Percentiles rank a stretch among this genome's conserved stretches.
Evolutionary conservation across 495 filamentous ascomycete genomes (phyloP).

Genomic region (Letharia columbiana): DNA sequence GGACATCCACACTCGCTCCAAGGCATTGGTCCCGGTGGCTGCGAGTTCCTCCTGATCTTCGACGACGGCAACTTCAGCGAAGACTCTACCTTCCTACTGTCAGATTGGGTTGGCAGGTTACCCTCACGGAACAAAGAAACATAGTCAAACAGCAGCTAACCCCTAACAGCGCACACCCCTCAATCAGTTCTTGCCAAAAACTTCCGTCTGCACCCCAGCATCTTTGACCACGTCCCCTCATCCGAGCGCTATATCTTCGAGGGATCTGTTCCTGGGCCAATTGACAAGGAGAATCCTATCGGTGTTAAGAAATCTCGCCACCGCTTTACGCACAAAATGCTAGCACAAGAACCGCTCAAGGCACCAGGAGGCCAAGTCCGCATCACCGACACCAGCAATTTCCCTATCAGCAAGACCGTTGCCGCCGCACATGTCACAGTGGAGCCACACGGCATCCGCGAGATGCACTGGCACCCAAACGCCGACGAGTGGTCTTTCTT

Average conservation of each 20-base stretch:
- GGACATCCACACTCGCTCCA: conserved; percentile 63
- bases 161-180: conserved; percentile 37
- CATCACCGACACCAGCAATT: conserved; percentile 54
- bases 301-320: conserved; percentile 45
- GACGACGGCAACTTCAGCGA: conserved; percentile 61
- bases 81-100: conserved; percentile 58
- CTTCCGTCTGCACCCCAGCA: conserved; percentile 44
- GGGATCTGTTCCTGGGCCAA: conserved; percentile 47
- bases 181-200: conserved; percentile 57
- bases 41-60: conserved; percentile 63
- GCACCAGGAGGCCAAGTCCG: conserved; percentile 58
- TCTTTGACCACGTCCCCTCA: conserved; percentile 51
- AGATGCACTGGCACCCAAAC: conserved; percentile 72
- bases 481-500: conserved; percentile 76
- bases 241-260: conserved; percentile 64
- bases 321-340: conserved; percentile 55
- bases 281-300: conserved; percentile 51
- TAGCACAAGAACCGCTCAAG: conserved; percentile 51
- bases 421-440: conserved; percentile 57
- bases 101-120: conserved; percentile 45
- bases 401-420: conserved; percentile 53
- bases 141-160: not conserved
- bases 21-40: conserved; percentile 48
- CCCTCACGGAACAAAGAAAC: not conserved
- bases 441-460: conserved; percentile 64